Evolutionary conservation across 176 grass and related monocot genomes (phyloP).

Genomic region (Panicum miliaceum): DNA sequence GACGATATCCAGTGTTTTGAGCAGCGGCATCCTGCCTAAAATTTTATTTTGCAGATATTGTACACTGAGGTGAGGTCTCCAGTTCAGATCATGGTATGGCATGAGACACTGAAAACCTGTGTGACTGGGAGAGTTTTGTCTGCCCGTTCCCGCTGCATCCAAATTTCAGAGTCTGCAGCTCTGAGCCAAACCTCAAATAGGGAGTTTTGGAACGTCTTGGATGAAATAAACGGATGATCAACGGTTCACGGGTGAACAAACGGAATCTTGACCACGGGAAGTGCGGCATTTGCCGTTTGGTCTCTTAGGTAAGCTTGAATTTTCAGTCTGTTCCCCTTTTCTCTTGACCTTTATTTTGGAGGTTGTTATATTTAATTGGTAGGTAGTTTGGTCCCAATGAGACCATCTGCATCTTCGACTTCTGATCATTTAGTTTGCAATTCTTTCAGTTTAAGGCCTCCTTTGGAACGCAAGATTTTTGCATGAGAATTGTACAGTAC

Average conservation of each 20-base stretch:
- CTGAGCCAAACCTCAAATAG: neutral
- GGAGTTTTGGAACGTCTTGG: neutral
- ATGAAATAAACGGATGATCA: neutral
- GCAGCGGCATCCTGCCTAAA: neutral
- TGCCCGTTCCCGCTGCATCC: neutral
- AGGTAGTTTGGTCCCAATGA: neutral
- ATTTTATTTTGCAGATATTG: neutral
- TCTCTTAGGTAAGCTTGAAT: neutral
- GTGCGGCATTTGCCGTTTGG: constrained; percentile 31
- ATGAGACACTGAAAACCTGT: constrained; percentile 12
- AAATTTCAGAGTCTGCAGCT: neutral
- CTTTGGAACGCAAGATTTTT: neutral
- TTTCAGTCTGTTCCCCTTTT: neutral
- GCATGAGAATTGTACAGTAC: neutral
- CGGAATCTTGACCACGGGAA: constrained; percentile 27
- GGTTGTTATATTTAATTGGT: neutral
- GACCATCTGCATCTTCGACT: neutral
- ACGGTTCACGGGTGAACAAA: neutral
- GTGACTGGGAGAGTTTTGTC: neutral
- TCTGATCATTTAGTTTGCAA: neutral
- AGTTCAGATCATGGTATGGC: neutral
- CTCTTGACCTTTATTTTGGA: constrained; percentile 36
- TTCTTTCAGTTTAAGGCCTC: neutral
- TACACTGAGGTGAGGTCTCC: neutral
- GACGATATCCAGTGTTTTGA: neutral